Evolutionary conservation across 2,329 filamentous ascomycete species (phyloP), one percentile per base, ranked within the genome.

Genomic region (Arthrobotrys entomopaga): DNA sequence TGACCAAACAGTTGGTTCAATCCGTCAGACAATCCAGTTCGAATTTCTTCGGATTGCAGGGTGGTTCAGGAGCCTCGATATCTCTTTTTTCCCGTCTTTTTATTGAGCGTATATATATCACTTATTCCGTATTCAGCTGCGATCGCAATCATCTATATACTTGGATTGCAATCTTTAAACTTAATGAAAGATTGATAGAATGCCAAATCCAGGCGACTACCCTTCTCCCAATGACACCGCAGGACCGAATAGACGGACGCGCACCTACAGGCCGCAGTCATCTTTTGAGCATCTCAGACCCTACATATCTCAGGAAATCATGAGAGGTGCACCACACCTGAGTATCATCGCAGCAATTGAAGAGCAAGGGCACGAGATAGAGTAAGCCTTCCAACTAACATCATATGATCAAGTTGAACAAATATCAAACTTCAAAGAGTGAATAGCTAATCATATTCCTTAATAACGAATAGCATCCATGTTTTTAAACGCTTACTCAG

Each of bases 261-360:
- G 64, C 13, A 24, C 29, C n/a, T 67, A 60, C n/a, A 52, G 19
- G 1, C 10, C 10, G 8, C 15, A 59, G 53, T 5, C 53, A 6
- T 3, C 24, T 20, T 69, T 56, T 56, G 49, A 69, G n/a, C 19
- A 61, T 34, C 49, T 69, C 5, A 61, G 11, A 48, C 22, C 16
- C 7, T 54, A 29, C 38, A 34, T 69, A 10, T 26, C 29, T 3
- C 15, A 49, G 11, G 56, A 53, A 11, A n/a, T 69, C 19, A 24
- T n/a, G 7, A 61, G 61, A n/a, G 57, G 57, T 1, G 43, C 16
- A 4, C 49, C 56, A 22, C 57, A 56, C 3, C 7, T 34, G 38
- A 19, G 48, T n/a, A 69, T 69, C 24, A 24, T 69, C 19, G 48
- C 65, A 13, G 29, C 26, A 3, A 38, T 69, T 5, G 20, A 61